These are phyloP conservation scores for Colletotrichum sp. DNA, from an alignment of 2,329 filamentous ascomycete species.

Conservation along the genomic window DNA sequence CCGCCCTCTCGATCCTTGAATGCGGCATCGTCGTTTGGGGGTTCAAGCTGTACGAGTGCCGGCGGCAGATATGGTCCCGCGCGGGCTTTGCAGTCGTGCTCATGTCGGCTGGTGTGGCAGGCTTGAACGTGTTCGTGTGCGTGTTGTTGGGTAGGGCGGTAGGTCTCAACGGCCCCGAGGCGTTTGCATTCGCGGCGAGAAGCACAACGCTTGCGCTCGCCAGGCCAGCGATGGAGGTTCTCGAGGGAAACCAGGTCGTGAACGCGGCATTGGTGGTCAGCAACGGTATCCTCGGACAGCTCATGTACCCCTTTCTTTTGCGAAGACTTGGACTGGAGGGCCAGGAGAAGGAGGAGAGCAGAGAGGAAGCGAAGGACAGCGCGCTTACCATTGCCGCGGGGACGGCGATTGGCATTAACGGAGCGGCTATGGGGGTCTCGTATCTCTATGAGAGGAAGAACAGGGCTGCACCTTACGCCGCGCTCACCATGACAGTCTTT, in stretches of 20 bases:
- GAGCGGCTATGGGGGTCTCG: slow-evolving; percentile 64
- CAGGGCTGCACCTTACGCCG: slow-evolving; percentile 59
- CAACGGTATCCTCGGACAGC: slow-evolving; percentile 52
- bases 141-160: slow-evolving; percentile 41
- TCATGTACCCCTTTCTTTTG: slow-evolving; percentile 41
- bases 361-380: slow-evolving; percentile 14
- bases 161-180: slow-evolving; percentile 37
- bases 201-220: slow-evolving; percentile 56
- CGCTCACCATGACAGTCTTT: slow-evolving; percentile 62
- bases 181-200: slow-evolving; percentile 53
- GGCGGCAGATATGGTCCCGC: slow-evolving; percentile 47
- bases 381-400: slow-evolving; percentile 52
- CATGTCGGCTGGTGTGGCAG: slow-evolving; percentile 41
- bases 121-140: slow-evolving; percentile 46
- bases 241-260: slow-evolving; percentile 50
- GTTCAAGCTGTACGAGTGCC: slow-evolving; percentile 58
- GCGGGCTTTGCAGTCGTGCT: slow-evolving; percentile 44
- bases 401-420: slow-evolving; percentile 61
- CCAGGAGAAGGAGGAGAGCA: not conserved
- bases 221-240: slow-evolving; percentile 48
- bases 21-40: slow-evolving; percentile 58
- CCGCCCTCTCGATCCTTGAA: slow-evolving; percentile 53
- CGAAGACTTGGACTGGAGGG: slow-evolving; percentile 30
- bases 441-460: slow-evolving; percentile 60
- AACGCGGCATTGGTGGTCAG: slow-evolving; percentile 58